Percentiles rank a stretch among this genome's conserved stretches.
Conservation (phyloP, 768 basidiomycete species). For the Royoungia palumana region DNA sequence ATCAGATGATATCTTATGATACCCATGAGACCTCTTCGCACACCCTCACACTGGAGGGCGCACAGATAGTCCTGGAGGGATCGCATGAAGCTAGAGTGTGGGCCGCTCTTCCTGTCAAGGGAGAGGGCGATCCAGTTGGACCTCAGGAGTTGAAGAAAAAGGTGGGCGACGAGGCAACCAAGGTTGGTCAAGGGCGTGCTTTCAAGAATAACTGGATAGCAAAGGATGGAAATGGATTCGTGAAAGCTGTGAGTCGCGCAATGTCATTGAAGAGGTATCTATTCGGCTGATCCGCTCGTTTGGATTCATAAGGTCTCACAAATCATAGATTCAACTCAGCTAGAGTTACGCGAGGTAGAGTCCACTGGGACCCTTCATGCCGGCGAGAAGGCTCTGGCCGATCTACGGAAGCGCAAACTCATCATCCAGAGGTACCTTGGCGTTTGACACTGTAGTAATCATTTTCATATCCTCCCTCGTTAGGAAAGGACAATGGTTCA, state of each 20-base stretch:
- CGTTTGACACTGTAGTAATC: neutral
- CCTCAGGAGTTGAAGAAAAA: conserved; percentile 64
- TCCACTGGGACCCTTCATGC: conserved; percentile 65
- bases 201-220: conserved; percentile 98
- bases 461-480: conserved; percentile 1
- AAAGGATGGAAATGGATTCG: conserved; percentile 85
- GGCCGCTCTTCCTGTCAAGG: conserved; percentile 72
- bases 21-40: conserved; percentile 74
- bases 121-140: conserved; percentile 63
- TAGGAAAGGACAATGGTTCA: conserved; percentile 96
- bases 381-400: conserved; percentile 81
- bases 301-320: conserved; percentile 46
- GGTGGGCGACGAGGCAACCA: conserved; percentile 85
- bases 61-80: conserved; percentile 71
- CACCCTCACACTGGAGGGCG: conserved; percentile 78
- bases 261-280: neutral
- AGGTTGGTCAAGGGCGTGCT: conserved; percentile 91
- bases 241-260: conserved; percentile 66
- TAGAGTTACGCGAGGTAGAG: conserved; percentile 70
- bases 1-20: conserved; percentile 80
- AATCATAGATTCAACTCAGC: conserved; percentile 72
- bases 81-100: conserved; percentile 97
- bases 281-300: neutral
- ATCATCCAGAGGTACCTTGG: conserved; percentile 66
- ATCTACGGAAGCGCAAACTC: conserved; percentile 90